Evolutionary conservation across 78 protist species (phyloP).

Genomic region (Chrysochromulina parva): DNA sequence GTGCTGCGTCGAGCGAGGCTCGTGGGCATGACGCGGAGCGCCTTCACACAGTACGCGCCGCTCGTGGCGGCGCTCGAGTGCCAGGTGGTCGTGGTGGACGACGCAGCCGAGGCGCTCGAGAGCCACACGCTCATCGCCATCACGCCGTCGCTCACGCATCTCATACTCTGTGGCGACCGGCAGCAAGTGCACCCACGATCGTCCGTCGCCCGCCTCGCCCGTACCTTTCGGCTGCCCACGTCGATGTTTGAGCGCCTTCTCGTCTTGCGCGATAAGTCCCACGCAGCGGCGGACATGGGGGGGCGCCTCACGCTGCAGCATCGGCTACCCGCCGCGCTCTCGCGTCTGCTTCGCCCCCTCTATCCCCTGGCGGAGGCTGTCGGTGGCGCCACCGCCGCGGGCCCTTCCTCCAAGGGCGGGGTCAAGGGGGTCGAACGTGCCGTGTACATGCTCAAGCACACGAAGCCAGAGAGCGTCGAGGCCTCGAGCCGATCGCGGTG

Average conservation of each 20-base stretch:
- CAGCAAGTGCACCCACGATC: slow-evolving; percentile 76
- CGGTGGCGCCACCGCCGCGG: not conserved
- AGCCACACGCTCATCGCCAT: slow-evolving; percentile 65
- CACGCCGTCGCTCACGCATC: slow-evolving; percentile 47
- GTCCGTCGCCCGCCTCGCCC: not conserved
- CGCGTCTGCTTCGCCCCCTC: slow-evolving; percentile 44
- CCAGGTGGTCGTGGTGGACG: slow-evolving; percentile 57
- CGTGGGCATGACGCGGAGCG: slow-evolving; percentile 54
- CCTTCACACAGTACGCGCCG: not conserved
- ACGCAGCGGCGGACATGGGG: slow-evolving; percentile 26
- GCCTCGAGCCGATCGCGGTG: not conserved
- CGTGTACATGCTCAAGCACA: slow-evolving; percentile 40
- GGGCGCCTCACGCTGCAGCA: too few species aligned
- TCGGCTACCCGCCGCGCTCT: not conserved
- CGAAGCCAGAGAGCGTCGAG: not conserved
- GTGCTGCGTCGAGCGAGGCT: slow-evolving; percentile 5
- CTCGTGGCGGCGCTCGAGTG: slow-evolving; percentile 13
- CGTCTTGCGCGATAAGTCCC: not conserved
- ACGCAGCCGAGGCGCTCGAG: slow-evolving; percentile 81
- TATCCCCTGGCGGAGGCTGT: not conserved
- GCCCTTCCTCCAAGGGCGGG: too few species aligned
- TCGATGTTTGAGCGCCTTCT: slow-evolving; percentile 85
- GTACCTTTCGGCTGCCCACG: slow-evolving; percentile 11
- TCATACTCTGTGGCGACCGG: slow-evolving; percentile 87
- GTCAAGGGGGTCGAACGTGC: not conserved